phyloP scores from a whole-genome alignment of 306 rosid genomes.

The Malus orientalis region DNA sequence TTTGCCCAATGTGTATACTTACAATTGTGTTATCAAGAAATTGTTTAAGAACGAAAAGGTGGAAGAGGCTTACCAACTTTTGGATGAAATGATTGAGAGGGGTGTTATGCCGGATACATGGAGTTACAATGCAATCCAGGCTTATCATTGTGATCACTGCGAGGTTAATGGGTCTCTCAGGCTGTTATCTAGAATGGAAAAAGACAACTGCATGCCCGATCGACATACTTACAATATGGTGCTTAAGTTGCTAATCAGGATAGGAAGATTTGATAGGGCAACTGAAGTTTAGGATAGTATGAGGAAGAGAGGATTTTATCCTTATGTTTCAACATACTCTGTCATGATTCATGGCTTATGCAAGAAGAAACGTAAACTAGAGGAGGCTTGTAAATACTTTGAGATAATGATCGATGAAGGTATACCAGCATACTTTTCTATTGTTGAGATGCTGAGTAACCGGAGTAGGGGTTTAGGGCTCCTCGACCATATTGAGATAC shows the following conservation, averaged over 20 bases:
- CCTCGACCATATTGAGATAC: no score
- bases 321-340: conserved; percentile 72
- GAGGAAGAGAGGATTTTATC: conserved; percentile 45
- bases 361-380: conserved; percentile 69
- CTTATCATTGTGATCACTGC: conserved; percentile 75
- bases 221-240: conserved; percentile 72
- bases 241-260: conserved; percentile 60
- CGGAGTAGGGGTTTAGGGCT: no score
- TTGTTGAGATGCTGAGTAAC: no score
- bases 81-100: conserved; percentile 71
- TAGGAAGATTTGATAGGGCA: conserved; percentile 73
- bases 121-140: conserved; percentile 78
- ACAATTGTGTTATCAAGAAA: conserved; percentile 66
- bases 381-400: conserved; percentile 78
- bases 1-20: conserved; percentile 61
- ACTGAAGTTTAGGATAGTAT: conserved; percentile 71
- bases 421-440: conserved; percentile 34
- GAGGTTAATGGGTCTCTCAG: conserved; percentile 69
- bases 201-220: conserved; percentile 48
- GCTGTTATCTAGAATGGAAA: conserved; percentile 62
- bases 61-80: conserved; percentile 80
- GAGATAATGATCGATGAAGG: conserved; percentile 71
- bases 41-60: conserved; percentile 65
- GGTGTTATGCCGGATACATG: conserved; percentile 64
- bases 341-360: conserved; percentile 79